phyloP scores from a whole-genome alignment of 2,329 filamentous ascomycete species.

The Aspergillus puulaauensis region DNA sequence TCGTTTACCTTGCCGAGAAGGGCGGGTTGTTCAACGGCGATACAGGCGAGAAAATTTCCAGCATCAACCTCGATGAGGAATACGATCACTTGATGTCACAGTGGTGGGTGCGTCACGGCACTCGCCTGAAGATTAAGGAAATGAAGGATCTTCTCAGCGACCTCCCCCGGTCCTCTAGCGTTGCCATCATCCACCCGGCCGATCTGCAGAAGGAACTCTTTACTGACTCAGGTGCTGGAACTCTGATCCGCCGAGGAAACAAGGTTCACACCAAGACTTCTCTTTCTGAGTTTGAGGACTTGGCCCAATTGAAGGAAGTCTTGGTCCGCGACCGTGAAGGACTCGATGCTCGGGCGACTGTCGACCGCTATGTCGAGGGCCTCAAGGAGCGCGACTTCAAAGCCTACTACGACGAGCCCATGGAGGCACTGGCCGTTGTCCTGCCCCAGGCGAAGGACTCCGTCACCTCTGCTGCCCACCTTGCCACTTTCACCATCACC shows the following conservation, averaged over 20 bases:
- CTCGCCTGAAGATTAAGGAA: constrained; percentile 94
- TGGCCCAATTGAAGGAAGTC: constrained; percentile 75
- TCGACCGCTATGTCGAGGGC: constrained; percentile 81
- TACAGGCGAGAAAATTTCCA: constrained; percentile 91
- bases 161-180: constrained; percentile 86
- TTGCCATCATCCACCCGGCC: constrained; percentile 95
- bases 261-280: constrained; percentile 75
- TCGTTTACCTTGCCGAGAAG: constrained; percentile 98
- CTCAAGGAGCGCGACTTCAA: constrained; percentile 78
- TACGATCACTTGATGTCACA: constrained; percentile 90
- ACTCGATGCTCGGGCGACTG: constrained; percentile 76
- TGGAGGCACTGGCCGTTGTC: constrained; percentile 90
- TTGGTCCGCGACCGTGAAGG: constrained; percentile 79
- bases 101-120: constrained; percentile 93
- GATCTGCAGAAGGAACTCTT: constrained; percentile 96
- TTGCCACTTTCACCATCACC: constrained; percentile 88
- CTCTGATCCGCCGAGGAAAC: constrained; percentile 85
- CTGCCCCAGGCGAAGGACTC: constrained; percentile 66
- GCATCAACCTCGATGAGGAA: constrained; percentile 96
- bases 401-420: constrained; percentile 89
- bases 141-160: constrained; percentile 90
- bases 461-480: constrained; percentile 67
- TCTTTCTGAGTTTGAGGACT: constrained; percentile 72
- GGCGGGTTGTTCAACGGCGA: constrained; percentile 93
- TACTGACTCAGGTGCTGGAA: constrained; percentile 92